These are phyloP conservation scores for Colletotrichum lupini DNA, from an alignment of 2,329 filamentous ascomycete genomes.

Conservation along the genomic window DNA sequence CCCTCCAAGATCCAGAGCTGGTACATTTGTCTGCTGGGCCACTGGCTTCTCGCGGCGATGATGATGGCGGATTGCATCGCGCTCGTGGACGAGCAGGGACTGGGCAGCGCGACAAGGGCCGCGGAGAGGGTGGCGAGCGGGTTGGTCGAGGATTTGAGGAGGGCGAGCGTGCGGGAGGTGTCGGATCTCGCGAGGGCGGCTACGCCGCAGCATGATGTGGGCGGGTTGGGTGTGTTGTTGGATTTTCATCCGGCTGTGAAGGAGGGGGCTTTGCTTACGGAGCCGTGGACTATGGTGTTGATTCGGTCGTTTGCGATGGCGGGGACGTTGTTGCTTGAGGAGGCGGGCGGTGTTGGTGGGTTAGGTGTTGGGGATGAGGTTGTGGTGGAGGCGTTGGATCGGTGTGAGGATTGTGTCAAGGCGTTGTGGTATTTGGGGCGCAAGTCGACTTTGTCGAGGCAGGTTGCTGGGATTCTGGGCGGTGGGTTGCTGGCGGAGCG, in stretches of 20 bases:
- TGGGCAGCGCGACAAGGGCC: constrained; percentile 42
- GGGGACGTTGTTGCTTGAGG: constrained; percentile 50
- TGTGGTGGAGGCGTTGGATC: constrained; percentile 27
- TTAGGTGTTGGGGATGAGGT: no score
- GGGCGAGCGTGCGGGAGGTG: constrained; percentile 56
- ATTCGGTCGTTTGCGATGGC: constrained; percentile 64
- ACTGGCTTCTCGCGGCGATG: constrained; percentile 68
- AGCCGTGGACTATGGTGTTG: constrained; percentile 69
- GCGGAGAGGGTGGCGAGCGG: constrained; percentile 41
- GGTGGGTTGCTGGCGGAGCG: constrained; percentile 79
- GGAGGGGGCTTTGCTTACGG: constrained; percentile 66
- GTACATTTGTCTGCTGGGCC: constrained; percentile 67
- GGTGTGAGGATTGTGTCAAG: constrained; percentile 60
- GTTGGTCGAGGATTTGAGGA: constrained; percentile 54
- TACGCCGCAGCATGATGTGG: constrained; percentile 42
- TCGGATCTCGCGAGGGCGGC: constrained; percentile 60
- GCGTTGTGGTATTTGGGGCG: constrained; percentile 65
- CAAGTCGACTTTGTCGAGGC: constrained; percentile 46
- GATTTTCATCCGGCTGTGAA: constrained; percentile 65
- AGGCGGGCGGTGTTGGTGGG: constrained; percentile 21
- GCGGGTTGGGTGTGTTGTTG: constrained; percentile 36
- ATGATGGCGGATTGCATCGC: constrained; percentile 66
- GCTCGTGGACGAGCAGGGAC: constrained; percentile 54
- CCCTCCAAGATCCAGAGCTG: constrained; percentile 67
- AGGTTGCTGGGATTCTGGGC: constrained; percentile 64